Evolutionary conservation across 176 grass and related monocot species (phyloP).

Genomic region (Triticum aestivum): DNA sequence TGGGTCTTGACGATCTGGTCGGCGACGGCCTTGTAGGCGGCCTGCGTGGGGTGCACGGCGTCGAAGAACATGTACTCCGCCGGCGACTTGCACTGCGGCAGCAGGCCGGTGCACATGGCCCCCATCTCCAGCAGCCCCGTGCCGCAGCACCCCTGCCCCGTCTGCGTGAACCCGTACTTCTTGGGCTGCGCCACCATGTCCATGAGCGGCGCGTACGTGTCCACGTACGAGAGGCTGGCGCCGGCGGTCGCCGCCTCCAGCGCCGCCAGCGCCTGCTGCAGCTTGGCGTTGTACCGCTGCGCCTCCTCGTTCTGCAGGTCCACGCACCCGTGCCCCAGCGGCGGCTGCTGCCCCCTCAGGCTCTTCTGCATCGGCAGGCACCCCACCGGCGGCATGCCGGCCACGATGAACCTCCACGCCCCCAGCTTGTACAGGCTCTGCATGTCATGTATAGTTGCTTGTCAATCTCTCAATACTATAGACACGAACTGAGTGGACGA

Average conservation of each 20-base stretch:
- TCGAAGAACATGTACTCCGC: slow-evolving; percentile 57
- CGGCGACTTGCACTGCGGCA: slow-evolving; percentile 39
- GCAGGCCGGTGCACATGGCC: slow-evolving; percentile 28
- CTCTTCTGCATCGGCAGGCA: slow-evolving; percentile 53
- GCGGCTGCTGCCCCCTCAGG: neutral
- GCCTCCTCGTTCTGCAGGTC: slow-evolving; percentile 22
- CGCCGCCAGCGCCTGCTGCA: slow-evolving; percentile 23
- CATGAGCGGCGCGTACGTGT: slow-evolving; percentile 44
- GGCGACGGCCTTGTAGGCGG: slow-evolving; percentile 50
- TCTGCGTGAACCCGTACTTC: slow-evolving; percentile 54
- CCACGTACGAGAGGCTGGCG: slow-evolving; percentile 33
- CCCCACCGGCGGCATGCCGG: slow-evolving; percentile 51
- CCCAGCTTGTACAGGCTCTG: slow-evolving; percentile 51
- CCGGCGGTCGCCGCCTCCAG: slow-evolving; percentile 18
- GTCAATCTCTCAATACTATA: no score
- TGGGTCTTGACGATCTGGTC: slow-evolving; percentile 35
- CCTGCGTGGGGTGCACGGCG: slow-evolving; percentile 62
- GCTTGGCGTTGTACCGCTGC: slow-evolving; percentile 38
- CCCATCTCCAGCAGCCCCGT: slow-evolving; percentile 42
- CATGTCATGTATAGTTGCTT: neutral
- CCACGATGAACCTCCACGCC: slow-evolving; percentile 42
- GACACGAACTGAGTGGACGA: neutral
- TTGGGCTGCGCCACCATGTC: slow-evolving; percentile 43
- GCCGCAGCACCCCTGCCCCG: slow-evolving; percentile 44
- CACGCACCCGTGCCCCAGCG: slow-evolving; percentile 10